Evolutionary conservation across 83 land plant species (phyloP).

Genomic region (Isoetes engelmannii): DNA sequence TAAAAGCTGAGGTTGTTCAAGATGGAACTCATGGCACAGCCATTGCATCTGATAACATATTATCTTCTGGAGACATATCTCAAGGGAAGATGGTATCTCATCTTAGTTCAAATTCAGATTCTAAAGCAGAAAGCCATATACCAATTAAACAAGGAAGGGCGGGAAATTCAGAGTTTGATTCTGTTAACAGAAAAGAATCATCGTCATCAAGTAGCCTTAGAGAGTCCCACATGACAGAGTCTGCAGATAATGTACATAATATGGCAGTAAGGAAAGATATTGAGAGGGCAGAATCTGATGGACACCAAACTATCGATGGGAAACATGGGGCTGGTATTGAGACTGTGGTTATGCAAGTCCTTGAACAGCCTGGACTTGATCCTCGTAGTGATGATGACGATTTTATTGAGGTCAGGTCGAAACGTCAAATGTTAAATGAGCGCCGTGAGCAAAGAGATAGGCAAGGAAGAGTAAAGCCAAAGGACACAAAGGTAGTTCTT

Average conservation of each 20-base stretch:
- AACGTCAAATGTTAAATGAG: conserved; percentile 79
- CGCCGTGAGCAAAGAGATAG: conserved; percentile 71
- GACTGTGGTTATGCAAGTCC: conserved; percentile 62
- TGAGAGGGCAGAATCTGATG: neutral
- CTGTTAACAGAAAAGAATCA: no score
- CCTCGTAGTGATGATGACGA: conserved; percentile 80
- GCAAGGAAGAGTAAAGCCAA: conserved; percentile 64
- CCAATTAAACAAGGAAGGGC: no score
- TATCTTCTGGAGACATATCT: no score
- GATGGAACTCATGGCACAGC: no score
- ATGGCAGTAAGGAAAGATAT: neutral
- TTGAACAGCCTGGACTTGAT: conserved; percentile 71
- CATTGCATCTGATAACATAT: no score
- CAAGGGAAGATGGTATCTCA: no score
- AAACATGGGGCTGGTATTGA: neutral
- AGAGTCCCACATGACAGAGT: neutral
- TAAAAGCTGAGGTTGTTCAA: no score
- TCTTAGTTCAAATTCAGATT: no score
- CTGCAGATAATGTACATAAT: neutral
- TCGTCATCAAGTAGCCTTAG: neutral
- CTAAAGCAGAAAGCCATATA: no score
- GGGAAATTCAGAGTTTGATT: no score
- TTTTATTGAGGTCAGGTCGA: conserved; percentile 86
- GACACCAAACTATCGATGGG: no score
- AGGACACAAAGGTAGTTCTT: conserved; percentile 51